Conservation (phyloP, 805 yeast species). For the Pichia thaimueangensis region DNA sequence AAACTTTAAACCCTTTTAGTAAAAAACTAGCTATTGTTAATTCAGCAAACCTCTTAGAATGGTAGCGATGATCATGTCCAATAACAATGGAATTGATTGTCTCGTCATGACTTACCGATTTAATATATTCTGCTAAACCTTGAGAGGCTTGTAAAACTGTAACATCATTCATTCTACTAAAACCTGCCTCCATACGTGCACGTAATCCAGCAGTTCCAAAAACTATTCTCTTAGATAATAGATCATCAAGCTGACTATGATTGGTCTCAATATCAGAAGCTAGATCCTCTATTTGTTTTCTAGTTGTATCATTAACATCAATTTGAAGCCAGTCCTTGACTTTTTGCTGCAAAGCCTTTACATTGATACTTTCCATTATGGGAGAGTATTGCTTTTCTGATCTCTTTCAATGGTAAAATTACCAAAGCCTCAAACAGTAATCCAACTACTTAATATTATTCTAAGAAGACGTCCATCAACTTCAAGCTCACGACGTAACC, state of each 20-base stretch:
- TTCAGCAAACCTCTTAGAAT: conserved; percentile 74
- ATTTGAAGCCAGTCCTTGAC: conserved; percentile 35
- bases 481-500: too few relatives aligned
- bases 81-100: conserved; percentile 44
- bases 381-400: too few relatives aligned
- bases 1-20: conserved; percentile 61
- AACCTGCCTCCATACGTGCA: conserved; percentile 86
- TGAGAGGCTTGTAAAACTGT: conserved; percentile 89
- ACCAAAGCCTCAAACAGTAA: too few relatives aligned
- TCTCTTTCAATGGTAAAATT: too few relatives aligned
- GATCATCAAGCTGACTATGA: conserved; percentile 40
- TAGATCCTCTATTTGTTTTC: conserved; percentile 47
- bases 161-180: conserved; percentile 79
- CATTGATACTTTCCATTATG: too few relatives aligned
- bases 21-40: conserved; percentile 73
- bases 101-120: conserved; percentile 6
- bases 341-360: conserved; percentile 14
- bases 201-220: conserved; percentile 96
- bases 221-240: conserved; percentile 54
- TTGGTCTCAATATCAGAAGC: conserved; percentile 27
- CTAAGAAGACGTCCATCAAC: too few relatives aligned
- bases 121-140: conserved; percentile 55
- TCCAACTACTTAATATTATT: too few relatives aligned
- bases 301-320: conserved; percentile 37
- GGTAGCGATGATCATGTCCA: conserved; percentile 88